phyloP scores from a whole-genome alignment of 139 green algal genomes.

The Coelastrella sp. region DNA sequence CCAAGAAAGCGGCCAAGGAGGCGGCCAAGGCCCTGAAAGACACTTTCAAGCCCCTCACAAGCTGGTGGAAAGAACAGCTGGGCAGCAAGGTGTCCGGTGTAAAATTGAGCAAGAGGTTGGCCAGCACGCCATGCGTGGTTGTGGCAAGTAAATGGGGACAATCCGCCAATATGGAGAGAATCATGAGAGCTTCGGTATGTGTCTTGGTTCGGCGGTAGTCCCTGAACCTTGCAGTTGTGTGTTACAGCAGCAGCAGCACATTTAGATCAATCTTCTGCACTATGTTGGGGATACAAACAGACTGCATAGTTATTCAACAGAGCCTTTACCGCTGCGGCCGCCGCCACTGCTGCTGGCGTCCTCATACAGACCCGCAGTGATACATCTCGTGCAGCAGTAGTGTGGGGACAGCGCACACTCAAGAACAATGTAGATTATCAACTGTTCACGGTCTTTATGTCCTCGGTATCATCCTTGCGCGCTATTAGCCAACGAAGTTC shows the following conservation, averaged over 20 bases:
- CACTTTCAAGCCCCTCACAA: slow-evolving; percentile 86
- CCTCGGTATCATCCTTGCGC: no score
- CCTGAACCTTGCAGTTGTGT: not conserved
- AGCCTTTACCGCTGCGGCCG: not conserved
- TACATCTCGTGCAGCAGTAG: no score
- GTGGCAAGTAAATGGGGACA: slow-evolving; percentile 96
- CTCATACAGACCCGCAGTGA: no score
- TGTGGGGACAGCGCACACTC: no score
- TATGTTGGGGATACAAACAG: no score
- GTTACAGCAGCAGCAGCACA: not conserved
- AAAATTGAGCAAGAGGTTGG: slow-evolving; percentile 88
- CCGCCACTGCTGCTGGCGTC: slow-evolving; percentile 53
- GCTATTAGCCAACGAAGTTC: not conserved
- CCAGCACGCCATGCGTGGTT: slow-evolving; percentile 92
- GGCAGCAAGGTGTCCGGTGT: slow-evolving; percentile 53
- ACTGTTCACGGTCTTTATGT: no score
- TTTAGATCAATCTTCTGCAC: no score
- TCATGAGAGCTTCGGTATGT: slow-evolving; percentile 86
- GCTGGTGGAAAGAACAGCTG: slow-evolving; percentile 96
- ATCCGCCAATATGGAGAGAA: slow-evolving; percentile 98
- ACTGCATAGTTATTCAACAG: not conserved
- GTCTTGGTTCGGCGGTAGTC: not conserved
- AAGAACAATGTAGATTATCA: no score
- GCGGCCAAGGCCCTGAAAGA: slow-evolving; percentile 85
- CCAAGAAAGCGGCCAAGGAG: slow-evolving; percentile 76